A percentile compares a stretch with the other conserved stretches of the same genome.
These are phyloP conservation scores for Agroathelia rolfsii DNA, from an alignment of 1,284 basidiomycete species.

Conservation along the genomic window DNA sequence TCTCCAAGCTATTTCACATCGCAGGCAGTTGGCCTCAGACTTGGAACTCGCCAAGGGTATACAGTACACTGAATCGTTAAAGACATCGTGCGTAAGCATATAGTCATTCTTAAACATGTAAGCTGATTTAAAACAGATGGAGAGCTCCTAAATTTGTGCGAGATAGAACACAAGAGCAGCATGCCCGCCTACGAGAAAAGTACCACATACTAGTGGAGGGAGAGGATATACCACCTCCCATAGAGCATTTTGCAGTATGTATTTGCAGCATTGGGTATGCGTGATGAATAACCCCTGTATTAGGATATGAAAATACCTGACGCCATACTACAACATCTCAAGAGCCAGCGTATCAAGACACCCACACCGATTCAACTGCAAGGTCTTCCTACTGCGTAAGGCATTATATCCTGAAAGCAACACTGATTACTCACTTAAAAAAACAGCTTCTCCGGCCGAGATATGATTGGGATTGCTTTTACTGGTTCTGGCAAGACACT, in stretches of 20 bases:
- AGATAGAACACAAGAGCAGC: constrained; percentile 57
- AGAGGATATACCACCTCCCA: constrained; percentile 87
- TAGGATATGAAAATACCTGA: constrained; percentile 97
- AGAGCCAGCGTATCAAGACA: constrained; percentile 72
- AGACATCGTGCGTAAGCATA: constrained; percentile 53
- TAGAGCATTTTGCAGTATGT: constrained; percentile 78
- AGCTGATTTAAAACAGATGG: constrained; percentile 52
- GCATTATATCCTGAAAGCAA: constrained; percentile 8
- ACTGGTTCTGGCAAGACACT: constrained; percentile 91
- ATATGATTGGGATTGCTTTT: constrained; percentile 93
- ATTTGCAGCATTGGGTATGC: not conserved
- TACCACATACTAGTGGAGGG: constrained; percentile 91
- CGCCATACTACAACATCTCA: constrained; percentile 74
- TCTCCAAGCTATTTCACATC: constrained; percentile 83
- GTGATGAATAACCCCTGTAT: constrained; percentile 7
- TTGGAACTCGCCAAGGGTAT: constrained; percentile 92
- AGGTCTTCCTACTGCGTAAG: constrained; percentile 89
- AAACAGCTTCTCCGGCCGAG: constrained; percentile 75
- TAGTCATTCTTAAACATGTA: constrained; percentile 2
- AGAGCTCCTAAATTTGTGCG: constrained; percentile 78
- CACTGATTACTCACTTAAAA: constrained; percentile 3
- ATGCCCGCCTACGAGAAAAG: constrained; percentile 75
- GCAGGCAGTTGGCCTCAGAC: constrained; percentile 86
- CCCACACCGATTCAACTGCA: constrained; percentile 98
- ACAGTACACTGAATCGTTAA: constrained; percentile 79